Evolutionary conservation across 108 stramenopile genomes (phyloP).

Genomic region (Skeletonema potamos): DNA sequence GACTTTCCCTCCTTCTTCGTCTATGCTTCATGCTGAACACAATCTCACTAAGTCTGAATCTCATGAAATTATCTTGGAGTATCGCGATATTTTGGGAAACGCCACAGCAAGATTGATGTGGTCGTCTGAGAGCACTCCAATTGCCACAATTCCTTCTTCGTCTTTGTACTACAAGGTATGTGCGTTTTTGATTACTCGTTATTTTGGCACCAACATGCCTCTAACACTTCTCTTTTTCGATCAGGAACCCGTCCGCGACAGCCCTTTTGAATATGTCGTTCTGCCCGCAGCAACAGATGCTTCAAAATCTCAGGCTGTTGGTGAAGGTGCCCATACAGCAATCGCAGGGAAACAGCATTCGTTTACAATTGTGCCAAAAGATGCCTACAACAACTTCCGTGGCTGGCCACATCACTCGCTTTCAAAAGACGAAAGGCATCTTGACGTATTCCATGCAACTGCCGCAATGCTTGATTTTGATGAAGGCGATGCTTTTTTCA

Average conservation of each 20-base stretch:
- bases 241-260: conserved; percentile 23
- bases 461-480: conserved; percentile 12
- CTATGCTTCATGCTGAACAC: conserved; percentile 21
- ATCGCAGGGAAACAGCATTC: conserved; percentile 33
- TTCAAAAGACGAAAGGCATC: conserved; percentile 1
- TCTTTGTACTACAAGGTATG: conserved; percentile 30
- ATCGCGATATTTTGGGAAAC: conserved; percentile 37
- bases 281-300: conserved; percentile 20
- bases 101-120: conserved; percentile 43
- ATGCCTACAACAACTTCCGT: conserved; percentile 35
- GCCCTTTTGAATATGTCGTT: conserved; percentile 29
- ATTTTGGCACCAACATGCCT: not conserved
- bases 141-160: conserved; percentile 27
- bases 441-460: conserved; percentile 18
- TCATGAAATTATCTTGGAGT: conserved; percentile 45
- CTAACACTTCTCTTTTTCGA: not conserved
- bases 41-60: conserved; percentile 12
- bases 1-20: conserved; percentile 26
- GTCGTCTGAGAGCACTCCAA: conserved; percentile 34
- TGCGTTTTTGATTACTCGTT: not conserved
- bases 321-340: conserved; percentile 30
- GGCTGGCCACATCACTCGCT: conserved; percentile 11
- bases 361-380: conserved; percentile 26
- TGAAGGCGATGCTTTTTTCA: not conserved
- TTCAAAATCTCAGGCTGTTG: conserved; percentile 20